A percentile compares a stretch with the other conserved stretches of the same genome.
Conservation (phyloP, 2,329 filamentous ascomycete species). For the Parascedosporium putredinis region DNA sequence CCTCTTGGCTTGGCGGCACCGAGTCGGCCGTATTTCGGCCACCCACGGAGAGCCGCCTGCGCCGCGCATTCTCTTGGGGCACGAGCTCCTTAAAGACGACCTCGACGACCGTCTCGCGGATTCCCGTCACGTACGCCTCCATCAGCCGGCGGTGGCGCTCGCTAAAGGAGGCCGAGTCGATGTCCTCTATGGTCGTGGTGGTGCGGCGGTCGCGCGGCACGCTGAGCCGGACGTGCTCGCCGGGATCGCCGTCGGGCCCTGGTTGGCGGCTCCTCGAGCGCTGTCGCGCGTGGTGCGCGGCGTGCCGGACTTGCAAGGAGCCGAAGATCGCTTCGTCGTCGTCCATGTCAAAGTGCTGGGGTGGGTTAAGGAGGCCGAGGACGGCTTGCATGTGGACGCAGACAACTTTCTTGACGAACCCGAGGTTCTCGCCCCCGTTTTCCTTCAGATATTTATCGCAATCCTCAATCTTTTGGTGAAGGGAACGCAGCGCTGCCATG, state of each 20-base stretch:
- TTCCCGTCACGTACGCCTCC: slow-evolving; percentile 36
- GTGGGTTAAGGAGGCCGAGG: slow-evolving; percentile 35
- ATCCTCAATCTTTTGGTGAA: not conserved
- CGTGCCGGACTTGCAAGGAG: not conserved
- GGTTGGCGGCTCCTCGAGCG: not conserved
- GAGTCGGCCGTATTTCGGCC: no score
- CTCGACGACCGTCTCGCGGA: not conserved
- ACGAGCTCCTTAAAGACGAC: not conserved
- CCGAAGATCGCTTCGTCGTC: slow-evolving; percentile 11
- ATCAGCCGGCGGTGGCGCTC: slow-evolving; percentile 40
- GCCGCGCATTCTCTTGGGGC: not conserved
- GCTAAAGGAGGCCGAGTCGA: slow-evolving; percentile 35
- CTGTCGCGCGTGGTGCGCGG: slow-evolving; percentile 2
- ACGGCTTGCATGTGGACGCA: slow-evolving; percentile 40
- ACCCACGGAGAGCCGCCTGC: no score
- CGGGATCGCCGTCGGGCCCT: not conserved
- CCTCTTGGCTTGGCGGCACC: no score
- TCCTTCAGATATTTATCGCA: slow-evolving; percentile 9
- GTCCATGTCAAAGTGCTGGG: no score
- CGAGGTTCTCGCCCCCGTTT: slow-evolving; percentile 15
- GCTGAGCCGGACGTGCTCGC: no score
- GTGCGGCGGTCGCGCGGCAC: not conserved
- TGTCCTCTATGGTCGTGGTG: slow-evolving; percentile 30
- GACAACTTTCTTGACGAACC: slow-evolving; percentile 33
- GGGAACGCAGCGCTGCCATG: slow-evolving; percentile 15